These are phyloP conservation scores for Aspergillus awamori DNA, from an alignment of 2,329 filamentous ascomycete genomes.

Conservation along the genomic window DNA sequence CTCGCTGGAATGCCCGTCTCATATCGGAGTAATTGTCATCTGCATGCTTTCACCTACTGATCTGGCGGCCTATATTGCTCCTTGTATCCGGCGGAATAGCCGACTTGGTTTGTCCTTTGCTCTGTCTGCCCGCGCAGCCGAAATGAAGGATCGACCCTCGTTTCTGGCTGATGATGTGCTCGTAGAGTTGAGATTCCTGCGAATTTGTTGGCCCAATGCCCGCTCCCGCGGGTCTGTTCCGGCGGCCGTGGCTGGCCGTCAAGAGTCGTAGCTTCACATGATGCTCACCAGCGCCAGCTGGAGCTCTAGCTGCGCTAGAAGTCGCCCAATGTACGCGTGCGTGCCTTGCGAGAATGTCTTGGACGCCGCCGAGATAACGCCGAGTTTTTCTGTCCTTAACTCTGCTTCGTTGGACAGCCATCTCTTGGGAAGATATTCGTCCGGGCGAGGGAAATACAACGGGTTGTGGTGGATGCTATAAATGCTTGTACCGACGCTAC, in stretches of 20 bases:
- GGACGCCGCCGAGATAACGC: not conserved
- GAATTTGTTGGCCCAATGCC: slow-evolving; percentile 1
- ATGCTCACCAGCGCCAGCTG: not conserved
- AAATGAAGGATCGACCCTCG: slow-evolving; percentile 8
- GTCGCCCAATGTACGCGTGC: slow-evolving; percentile 1
- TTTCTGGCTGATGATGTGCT: slow-evolving; percentile 6
- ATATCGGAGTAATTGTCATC: not conserved
- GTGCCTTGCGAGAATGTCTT: slow-evolving; percentile 2
- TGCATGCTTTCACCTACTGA: not conserved
- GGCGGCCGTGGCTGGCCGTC: slow-evolving; percentile 1
- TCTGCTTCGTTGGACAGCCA: slow-evolving; percentile 54
- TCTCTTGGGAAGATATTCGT: slow-evolving; percentile 61
- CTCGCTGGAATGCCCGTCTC: not conserved
- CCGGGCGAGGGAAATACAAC: slow-evolving; percentile 59
- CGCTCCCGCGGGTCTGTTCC: not conserved
- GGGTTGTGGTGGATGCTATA: slow-evolving; percentile 28
- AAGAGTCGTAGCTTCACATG: slow-evolving; percentile 1
- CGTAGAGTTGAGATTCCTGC: slow-evolving; percentile 1
- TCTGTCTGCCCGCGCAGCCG: not conserved
- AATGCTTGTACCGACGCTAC: slow-evolving; percentile 13
- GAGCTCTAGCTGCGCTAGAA: slow-evolving; percentile 2
- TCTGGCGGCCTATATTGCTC: not conserved
- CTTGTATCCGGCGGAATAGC: slow-evolving; percentile 3
- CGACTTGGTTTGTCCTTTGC: not conserved
- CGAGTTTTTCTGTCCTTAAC: not conserved